A percentile compares a stretch with the other conserved stretches of the same genome.
These are phyloP conservation scores for Neurospora pannonica DNA, from an alignment of 495 filamentous ascomycete genomes.

Conservation along the genomic window DNA sequence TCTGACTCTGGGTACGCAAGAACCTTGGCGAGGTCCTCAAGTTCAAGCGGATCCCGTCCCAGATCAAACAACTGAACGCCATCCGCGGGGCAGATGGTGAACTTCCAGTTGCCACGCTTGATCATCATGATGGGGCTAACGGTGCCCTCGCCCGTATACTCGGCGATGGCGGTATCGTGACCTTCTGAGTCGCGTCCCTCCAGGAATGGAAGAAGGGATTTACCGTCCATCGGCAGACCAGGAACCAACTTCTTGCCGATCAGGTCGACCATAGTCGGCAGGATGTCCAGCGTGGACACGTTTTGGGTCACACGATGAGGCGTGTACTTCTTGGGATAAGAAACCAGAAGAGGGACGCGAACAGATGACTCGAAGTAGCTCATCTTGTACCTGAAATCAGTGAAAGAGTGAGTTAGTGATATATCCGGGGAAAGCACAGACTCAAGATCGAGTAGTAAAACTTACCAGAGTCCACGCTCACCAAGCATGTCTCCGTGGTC, in stretches of 20 bases:
- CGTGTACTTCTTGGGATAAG: conserved; percentile 55
- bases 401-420: neutral
- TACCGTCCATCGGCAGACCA: conserved; percentile 66
- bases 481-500: conserved; percentile 93
- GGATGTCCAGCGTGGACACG: conserved; percentile 77
- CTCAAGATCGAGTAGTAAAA: neutral
- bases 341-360: conserved; percentile 71
- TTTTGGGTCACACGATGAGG: conserved; percentile 64
- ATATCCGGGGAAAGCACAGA: neutral
- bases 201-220: conserved; percentile 62
- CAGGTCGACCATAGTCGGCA: conserved; percentile 77
- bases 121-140: conserved; percentile 88
- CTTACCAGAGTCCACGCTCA: conserved; percentile 69
- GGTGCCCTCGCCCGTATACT: conserved; percentile 86
- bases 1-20: conserved; percentile 14
- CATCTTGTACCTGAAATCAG: conserved; percentile 69
- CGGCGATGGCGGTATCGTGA: conserved; percentile 69
- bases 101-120: conserved; percentile 72
- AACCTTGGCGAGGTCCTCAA: conserved; percentile 54
- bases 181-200: conserved; percentile 42
- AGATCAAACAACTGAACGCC: conserved; percentile 73
- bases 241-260: conserved; percentile 53
- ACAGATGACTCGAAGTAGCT: conserved; percentile 77
- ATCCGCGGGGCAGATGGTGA: conserved; percentile 69
- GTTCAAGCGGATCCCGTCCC: conserved; percentile 60